Evolutionary conservation across 768 basidiomycete genomes (phyloP).

Genomic region (Postia placenta): DNA sequence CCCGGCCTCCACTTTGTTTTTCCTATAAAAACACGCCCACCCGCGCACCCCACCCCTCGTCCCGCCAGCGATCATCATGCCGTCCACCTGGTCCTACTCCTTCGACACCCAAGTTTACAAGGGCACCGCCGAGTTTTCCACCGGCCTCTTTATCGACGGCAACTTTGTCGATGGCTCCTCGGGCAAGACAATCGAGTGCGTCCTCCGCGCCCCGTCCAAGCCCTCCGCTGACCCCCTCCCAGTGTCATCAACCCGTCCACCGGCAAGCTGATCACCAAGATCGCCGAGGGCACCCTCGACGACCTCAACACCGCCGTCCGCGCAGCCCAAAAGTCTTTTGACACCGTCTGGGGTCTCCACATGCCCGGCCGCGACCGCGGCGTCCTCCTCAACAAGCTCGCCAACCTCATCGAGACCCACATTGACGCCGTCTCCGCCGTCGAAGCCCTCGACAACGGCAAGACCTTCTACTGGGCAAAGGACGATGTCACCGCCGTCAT

Average conservation of each 20-base stretch:
- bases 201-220: too few species aligned
- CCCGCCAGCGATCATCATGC: slow-evolving; percentile 26
- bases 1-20: too few species aligned
- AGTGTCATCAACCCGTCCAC: slow-evolving; percentile 62
- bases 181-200: slow-evolving; percentile 65
- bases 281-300: slow-evolving; percentile 53
- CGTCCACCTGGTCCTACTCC: slow-evolving; percentile 37
- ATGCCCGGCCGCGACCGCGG: slow-evolving; percentile 46
- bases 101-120: slow-evolving; percentile 54
- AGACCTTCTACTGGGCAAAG: slow-evolving; percentile 45
- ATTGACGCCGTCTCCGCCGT: slow-evolving; percentile 63
- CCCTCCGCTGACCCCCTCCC: slow-evolving; percentile 4
- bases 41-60: slow-evolving; percentile 1
- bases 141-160: slow-evolving; percentile 70
- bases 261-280: slow-evolving; percentile 52
- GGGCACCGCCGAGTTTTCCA: slow-evolving; percentile 48
- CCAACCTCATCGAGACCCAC: slow-evolving; percentile 56
- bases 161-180: slow-evolving; percentile 55
- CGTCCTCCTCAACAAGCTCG: slow-evolving; percentile 55
- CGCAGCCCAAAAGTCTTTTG: slow-evolving; percentile 57
- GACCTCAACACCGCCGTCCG: slow-evolving; percentile 77
- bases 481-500: slow-evolving; percentile 45
- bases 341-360: slow-evolving; percentile 66
- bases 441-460: slow-evolving; percentile 68
- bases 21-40: too few species aligned